A percentile compares a stretch with the other conserved stretches of the same genome.
Evolutionary conservation across 1,284 basidiomycete species (phyloP).

Genomic region (Cryptococcus sp.): DNA sequence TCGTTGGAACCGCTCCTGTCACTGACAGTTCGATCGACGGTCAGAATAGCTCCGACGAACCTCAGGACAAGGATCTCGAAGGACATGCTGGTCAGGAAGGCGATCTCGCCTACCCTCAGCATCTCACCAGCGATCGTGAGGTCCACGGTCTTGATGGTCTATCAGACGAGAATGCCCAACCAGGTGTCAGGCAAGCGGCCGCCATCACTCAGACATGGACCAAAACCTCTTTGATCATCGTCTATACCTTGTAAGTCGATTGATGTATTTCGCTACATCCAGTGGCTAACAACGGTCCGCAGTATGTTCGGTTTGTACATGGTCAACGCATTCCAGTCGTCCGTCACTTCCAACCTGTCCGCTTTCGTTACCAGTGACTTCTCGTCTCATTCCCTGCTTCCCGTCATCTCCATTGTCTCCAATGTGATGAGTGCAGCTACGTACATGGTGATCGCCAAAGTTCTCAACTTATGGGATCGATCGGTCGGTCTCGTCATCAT

Average conservation of each 20-base stretch:
- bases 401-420: conserved; percentile 43
- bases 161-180: conserved; percentile 21
- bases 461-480: conserved; percentile 44
- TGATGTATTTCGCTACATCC: no score
- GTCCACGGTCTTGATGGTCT: neutral
- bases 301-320: conserved; percentile 45
- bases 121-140: no score
- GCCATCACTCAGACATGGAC: conserved; percentile 43
- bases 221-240: conserved; percentile 25
- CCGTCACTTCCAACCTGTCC: conserved; percentile 40
- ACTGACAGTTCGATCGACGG: no score
- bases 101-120: no score
- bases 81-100: no score
- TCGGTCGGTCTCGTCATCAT: conserved; percentile 34
- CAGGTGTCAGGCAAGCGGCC: conserved; percentile 35
- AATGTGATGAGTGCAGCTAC: conserved; percentile 37
- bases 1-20: no score
- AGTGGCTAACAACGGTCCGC: neutral
- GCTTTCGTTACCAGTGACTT: conserved; percentile 40
- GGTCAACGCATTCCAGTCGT: conserved; percentile 43
- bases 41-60: no score
- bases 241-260: conserved; percentile 42
- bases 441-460: conserved; percentile 42
- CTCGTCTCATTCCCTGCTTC: conserved; percentile 40
- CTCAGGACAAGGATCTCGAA: no score